Conservation (phyloP, 306 rosid species). For the Lupinus albus region DNA sequence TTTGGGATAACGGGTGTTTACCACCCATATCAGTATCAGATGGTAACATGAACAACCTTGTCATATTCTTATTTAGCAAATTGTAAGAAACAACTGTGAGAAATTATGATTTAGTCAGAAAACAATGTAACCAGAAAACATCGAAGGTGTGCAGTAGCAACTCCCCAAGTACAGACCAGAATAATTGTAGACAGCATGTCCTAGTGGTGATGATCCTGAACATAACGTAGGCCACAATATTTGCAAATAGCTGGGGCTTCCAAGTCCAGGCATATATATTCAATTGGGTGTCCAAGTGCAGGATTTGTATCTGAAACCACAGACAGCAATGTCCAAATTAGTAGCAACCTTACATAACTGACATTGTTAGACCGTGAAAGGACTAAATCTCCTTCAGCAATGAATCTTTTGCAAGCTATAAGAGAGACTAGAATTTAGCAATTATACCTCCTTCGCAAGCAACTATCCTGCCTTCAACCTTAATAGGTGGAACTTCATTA, state of each 20-base stretch:
- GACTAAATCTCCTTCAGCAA: neutral
- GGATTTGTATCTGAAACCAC: slow-evolving; percentile 67
- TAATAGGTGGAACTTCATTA: slow-evolving; percentile 94
- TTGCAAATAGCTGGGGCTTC: slow-evolving; percentile 84
- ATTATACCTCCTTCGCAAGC: slow-evolving; percentile 93
- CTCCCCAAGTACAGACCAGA: slow-evolving; percentile 32
- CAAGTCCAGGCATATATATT: slow-evolving; percentile 84
- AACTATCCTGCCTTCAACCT: slow-evolving; percentile 90
- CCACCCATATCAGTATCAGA: no score
- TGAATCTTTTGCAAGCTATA: slow-evolving; percentile 4
- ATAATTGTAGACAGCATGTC: slow-evolving; percentile 29
- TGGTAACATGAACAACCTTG: slow-evolving; percentile 1
- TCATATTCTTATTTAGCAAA: slow-evolving; percentile 55
- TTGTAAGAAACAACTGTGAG: slow-evolving; percentile 39
- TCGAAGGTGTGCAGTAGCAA: slow-evolving; percentile 38
- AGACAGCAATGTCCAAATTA: slow-evolving; percentile 36
- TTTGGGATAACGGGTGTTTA: no score
- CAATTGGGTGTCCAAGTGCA: slow-evolving; percentile 94
- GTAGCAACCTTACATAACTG: slow-evolving; percentile 18
- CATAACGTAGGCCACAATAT: slow-evolving; percentile 82
- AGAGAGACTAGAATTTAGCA: slow-evolving; percentile 1
- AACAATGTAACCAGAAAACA: slow-evolving; percentile 35
- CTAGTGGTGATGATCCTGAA: slow-evolving; percentile 87
- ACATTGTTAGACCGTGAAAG: slow-evolving; percentile 7
- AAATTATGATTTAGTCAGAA: slow-evolving; percentile 38